These are phyloP conservation scores for Ogataea methanolica DNA, from an alignment of 805 yeast genomes.

Conservation along the genomic window DNA sequence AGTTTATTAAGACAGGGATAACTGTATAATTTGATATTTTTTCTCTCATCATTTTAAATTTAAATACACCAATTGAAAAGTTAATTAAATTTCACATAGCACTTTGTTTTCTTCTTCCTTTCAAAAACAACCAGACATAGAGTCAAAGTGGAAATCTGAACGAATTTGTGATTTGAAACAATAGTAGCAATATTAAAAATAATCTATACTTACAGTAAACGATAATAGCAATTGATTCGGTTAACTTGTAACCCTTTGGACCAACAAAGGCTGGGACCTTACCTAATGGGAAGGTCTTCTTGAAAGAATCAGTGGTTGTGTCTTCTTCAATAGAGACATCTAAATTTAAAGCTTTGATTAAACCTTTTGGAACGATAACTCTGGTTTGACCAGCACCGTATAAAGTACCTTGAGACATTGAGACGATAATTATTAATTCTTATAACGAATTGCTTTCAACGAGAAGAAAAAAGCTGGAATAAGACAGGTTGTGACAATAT, in stretches of 20 bases:
- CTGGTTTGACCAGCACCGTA: conserved; percentile 30
- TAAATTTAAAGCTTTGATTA: conserved; percentile 55
- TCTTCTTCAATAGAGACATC: conserved; percentile 39
- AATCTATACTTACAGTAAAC: conserved; percentile 37
- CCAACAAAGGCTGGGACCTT: conserved; percentile 68
- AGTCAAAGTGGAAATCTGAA: not conserved
- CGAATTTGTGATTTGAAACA: not conserved
- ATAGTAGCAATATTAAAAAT: not conserved
- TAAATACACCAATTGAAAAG: not conserved
- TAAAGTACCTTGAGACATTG: conserved; percentile 33
- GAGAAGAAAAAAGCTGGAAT: not conserved
- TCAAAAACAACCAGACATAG: not conserved
- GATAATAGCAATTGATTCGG: conserved; percentile 63
- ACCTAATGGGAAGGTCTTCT: conserved; percentile 56
- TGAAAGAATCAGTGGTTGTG: conserved; percentile 24
- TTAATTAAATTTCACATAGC: too few species aligned
- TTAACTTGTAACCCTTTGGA: conserved; percentile 66
- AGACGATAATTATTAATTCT: too few species aligned
- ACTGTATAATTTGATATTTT: conserved; percentile 52
- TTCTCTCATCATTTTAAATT: conserved; percentile 50
- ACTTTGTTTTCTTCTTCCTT: not conserved
- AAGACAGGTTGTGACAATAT: too few species aligned
- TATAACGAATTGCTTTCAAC: too few species aligned
- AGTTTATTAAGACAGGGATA: conserved; percentile 80
- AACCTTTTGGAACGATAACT: conserved; percentile 29